Evolutionary conservation across 768 basidiomycete species (phyloP), one percentile per base, ranked within the genome.

Genomic region (Auricularia heimuer): DNA sequence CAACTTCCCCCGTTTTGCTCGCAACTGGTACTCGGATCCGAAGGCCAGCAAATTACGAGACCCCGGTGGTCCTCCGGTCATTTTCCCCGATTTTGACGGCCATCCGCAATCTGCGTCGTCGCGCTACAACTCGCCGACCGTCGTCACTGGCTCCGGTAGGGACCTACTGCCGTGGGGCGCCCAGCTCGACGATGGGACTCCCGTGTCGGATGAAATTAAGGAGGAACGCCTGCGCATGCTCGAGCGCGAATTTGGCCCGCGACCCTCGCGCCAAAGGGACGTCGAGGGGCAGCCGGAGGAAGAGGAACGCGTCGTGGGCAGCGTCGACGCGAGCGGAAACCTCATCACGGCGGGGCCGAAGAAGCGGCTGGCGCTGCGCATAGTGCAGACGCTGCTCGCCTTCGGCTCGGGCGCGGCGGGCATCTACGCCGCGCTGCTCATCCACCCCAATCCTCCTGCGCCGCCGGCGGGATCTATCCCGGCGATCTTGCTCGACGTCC

Each of bases 191-290:
- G 64, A 63, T 7, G 64, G 42, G 35, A 29, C 45, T 21, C 56
- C 54, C 6, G 61, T 68, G 16, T 56, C 69, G 18, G 65, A 80
- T 1, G 73, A 78, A n/a, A 75, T 83, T 36, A 89, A 87, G 71
- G 84, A 85, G 72, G 87, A 88, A 68, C 80, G 87, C 18, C 78
- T 88, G 68, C 82, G 85, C 4, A 88, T 88, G 86, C 79, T 90
- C 10, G 84, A 88, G 70, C 80, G 80, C 18, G 86, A 88, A 67
- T 90, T 89, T 71, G 73, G 83, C 3, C 72, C 75, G n/a, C 77
- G 29, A 18, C 18, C 7, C 10, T 35, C 56, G 10, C 56, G 56
- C 4, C 24, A 12, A 4, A 21, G 79, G 60, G 67, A 66, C 56
- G 64, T 21, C 65, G 72, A 73, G 33, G 74, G 78, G 47, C 63